phyloP scores from a whole-genome alignment of 495 filamentous ascomycete species.

The Lasiosphaeria miniovina region DNA sequence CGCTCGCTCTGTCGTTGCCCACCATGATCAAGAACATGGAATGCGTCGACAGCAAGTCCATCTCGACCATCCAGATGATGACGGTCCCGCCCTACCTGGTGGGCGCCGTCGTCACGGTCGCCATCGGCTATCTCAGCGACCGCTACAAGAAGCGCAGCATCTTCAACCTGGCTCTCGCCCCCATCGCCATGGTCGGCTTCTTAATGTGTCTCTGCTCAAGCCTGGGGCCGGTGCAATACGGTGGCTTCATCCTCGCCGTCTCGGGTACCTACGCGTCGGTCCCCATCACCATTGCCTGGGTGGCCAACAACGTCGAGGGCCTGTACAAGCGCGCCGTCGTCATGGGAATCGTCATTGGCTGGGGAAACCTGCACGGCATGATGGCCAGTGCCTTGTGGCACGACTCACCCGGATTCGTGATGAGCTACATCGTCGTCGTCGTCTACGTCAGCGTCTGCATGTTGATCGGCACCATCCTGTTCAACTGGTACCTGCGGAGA shows the following conservation, averaged over 20 bases:
- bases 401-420: conserved; percentile 34
- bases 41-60: conserved; percentile 47
- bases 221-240: conserved; percentile 63
- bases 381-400: conserved; percentile 62
- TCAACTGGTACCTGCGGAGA: conserved; percentile 46
- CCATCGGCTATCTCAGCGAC: conserved; percentile 73
- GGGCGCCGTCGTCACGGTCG: conserved; percentile 67
- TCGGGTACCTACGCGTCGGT: conserved; percentile 68
- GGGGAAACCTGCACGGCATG: conserved; percentile 85
- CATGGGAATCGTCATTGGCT: conserved; percentile 77
- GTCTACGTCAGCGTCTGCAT: conserved; percentile 42
- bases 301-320: conserved; percentile 84
- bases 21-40: conserved; percentile 74
- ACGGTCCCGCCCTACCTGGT: conserved; percentile 78
- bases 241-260: conserved; percentile 58
- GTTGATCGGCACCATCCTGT: conserved; percentile 48
- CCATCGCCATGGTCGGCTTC: conserved; percentile 74
- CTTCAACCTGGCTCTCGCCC: conserved; percentile 67
- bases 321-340: conserved; percentile 83
- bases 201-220: conserved; percentile 64
- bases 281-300: conserved; percentile 80
- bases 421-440: conserved; percentile 37
- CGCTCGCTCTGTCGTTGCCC: conserved; percentile 80
- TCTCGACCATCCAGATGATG: conserved; percentile 68
- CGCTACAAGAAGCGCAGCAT: conserved; percentile 68